phyloP scores from a whole-genome alignment of 1,139 yeast species.

The Diutina ranongensis region DNA sequence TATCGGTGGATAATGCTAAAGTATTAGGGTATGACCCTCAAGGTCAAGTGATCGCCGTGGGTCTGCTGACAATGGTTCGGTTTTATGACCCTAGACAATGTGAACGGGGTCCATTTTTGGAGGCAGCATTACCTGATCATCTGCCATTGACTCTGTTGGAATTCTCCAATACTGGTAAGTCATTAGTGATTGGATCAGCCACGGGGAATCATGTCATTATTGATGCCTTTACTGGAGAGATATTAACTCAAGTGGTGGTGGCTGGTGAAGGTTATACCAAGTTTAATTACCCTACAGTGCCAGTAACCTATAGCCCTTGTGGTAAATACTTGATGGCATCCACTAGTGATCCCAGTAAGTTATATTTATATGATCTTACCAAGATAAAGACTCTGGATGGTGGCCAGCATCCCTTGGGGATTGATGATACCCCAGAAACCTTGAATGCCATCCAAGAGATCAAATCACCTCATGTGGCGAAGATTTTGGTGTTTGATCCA shows the following conservation, averaged over 20 bases:
- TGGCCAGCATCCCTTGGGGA: conserved; percentile 8
- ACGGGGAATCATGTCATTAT: conserved; percentile 43
- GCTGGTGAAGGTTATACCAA: conserved; percentile 10
- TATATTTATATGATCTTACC: conserved; percentile 41
- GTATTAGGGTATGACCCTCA: conserved; percentile 70
- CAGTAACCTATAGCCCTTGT: conserved; percentile 71
- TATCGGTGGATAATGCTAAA: conserved; percentile 47
- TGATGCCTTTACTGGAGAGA: conserved; percentile 62
- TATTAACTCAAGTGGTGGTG: conserved; percentile 38
- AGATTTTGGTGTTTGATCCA: conserved; percentile 68
- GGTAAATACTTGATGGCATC: conserved; percentile 56
- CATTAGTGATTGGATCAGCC: conserved; percentile 54
- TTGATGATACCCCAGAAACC: conserved; percentile 10
- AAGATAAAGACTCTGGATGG: conserved; percentile 23
- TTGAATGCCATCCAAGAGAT: conserved; percentile 17
- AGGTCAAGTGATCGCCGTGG: conserved; percentile 72
- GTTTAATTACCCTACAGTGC: conserved; percentile 40
- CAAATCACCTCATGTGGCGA: conserved; percentile 34
- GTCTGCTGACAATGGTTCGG: conserved; percentile 36
- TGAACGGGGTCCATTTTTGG: conserved; percentile 44
- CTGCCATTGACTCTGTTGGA: conserved; percentile 46
- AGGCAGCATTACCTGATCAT: conserved; percentile 19
- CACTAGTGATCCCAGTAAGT: conserved; percentile 43
- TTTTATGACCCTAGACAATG: conserved; percentile 51
- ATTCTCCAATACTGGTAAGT: conserved; percentile 75